Evolutionary conservation across 2,329 filamentous ascomycete species (phyloP).

Genomic region (Purpureocillium takamizusanense): DNA sequence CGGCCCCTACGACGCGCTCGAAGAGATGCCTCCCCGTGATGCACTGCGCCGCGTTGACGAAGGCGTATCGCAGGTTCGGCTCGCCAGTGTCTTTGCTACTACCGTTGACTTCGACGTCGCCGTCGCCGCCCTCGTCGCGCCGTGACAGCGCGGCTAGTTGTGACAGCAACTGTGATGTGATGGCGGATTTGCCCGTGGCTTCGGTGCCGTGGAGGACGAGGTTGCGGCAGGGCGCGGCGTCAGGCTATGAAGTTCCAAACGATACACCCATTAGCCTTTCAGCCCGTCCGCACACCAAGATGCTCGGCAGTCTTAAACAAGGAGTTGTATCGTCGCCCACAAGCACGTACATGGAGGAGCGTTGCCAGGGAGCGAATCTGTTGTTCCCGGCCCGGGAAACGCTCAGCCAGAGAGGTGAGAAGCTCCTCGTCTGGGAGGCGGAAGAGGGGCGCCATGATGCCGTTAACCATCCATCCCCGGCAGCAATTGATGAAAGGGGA

Average conservation of each 20-base stretch:
- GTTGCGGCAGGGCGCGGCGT: conserved; percentile 61
- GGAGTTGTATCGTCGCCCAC: background rate
- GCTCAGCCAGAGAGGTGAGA: conserved; percentile 32
- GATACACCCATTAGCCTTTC: background rate
- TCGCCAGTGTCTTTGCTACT: conserved; percentile 19
- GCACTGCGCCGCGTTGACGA: conserved; percentile 65
- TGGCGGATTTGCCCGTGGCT: conserved; percentile 75
- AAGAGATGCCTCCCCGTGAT: conserved; percentile 71
- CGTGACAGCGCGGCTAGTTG: conserved; percentile 13
- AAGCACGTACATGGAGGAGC: conserved; percentile 38
- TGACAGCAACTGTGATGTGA: conserved; percentile 44
- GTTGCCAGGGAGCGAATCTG: conserved; percentile 51
- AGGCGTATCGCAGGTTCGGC: conserved; percentile 39
- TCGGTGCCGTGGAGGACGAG: conserved; percentile 77
- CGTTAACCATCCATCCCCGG: background rate
- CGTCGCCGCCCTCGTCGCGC: conserved; percentile 2
- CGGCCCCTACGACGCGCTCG: conserved; percentile 57
- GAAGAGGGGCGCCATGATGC: conserved; percentile 34
- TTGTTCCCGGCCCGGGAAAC: conserved; percentile 47
- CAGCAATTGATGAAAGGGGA: background rate
- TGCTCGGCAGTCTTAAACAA: too few relatives aligned
- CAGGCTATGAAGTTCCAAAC: conserved; percentile 34
- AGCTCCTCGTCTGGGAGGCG: conserved; percentile 43
- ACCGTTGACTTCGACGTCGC: background rate
- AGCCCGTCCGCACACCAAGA: background rate